These are phyloP conservation scores for Epichloe baconii DNA, from an alignment of 2,329 filamentous ascomycete species.

Conservation along the genomic window DNA sequence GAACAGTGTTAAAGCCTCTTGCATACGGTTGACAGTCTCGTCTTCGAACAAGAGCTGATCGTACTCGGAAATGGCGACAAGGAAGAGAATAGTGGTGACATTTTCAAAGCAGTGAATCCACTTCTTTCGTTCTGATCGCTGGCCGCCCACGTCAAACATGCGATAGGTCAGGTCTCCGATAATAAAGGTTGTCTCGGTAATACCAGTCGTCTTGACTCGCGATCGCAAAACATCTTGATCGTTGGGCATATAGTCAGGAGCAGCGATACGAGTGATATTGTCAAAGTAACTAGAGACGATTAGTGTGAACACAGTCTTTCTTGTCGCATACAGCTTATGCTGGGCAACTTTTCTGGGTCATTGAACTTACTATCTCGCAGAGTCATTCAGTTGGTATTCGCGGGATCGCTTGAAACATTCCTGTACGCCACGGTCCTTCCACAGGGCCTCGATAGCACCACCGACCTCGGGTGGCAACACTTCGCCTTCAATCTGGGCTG, in stretches of 20 bases:
- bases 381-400: constrained; percentile 95
- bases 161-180: constrained; percentile 84
- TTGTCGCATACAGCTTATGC: neutral
- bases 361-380: constrained; percentile 66
- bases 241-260: constrained; percentile 85
- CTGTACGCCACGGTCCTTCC: constrained; percentile 87
- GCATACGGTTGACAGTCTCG: constrained; percentile 92
- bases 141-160: constrained; percentile 92
- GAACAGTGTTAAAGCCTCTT: constrained; percentile 75
- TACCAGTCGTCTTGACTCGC: constrained; percentile 81
- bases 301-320: constrained; percentile 12
- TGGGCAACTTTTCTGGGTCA: neutral
- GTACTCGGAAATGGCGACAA: constrained; percentile 94
- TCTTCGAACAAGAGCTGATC: constrained; percentile 93
- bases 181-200: constrained; percentile 90
- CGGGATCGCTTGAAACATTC: constrained; percentile 91
- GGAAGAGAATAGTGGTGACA: constrained; percentile 89
- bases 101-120: constrained; percentile 99
- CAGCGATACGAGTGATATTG: constrained; percentile 80
- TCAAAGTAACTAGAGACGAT: constrained; percentile 72
- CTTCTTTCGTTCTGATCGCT: constrained; percentile 88
- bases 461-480: constrained; percentile 89
- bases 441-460: constrained; percentile 80
- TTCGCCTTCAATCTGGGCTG: constrained; percentile 90
- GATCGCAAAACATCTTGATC: constrained; percentile 92